Conservation (phyloP, 441 rosid genomes). For the Flueggea neowawraea region DNA sequence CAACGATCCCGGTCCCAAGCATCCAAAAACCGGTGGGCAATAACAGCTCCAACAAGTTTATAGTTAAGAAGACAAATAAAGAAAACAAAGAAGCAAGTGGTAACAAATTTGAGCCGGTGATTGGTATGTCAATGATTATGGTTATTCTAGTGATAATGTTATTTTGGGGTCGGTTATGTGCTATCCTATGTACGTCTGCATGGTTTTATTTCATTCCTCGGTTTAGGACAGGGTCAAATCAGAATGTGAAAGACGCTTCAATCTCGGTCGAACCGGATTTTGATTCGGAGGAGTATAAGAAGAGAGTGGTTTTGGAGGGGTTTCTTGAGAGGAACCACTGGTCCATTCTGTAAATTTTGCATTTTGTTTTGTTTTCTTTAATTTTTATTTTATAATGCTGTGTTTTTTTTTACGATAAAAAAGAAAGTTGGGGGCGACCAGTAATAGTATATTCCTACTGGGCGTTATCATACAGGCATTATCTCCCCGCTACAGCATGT, state of each 20-base stretch:
- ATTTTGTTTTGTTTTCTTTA: no score
- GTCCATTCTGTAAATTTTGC: not conserved
- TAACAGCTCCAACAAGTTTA: no score
- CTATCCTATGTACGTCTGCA: slow-evolving; percentile 68
- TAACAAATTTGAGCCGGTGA: slow-evolving; percentile 26
- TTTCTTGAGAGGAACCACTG: slow-evolving; percentile 49
- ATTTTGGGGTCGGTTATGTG: slow-evolving; percentile 69
- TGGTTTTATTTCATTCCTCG: slow-evolving; percentile 62
- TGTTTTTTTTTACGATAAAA: no score
- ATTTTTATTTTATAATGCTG: no score
- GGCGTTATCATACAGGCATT: no score
- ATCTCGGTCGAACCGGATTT: slow-evolving; percentile 21
- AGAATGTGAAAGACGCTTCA: not conserved
- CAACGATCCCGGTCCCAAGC: no score
- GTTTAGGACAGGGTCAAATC: slow-evolving; percentile 12
- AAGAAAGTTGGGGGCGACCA: no score
- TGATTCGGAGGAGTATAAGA: slow-evolving; percentile 47
- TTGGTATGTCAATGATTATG: slow-evolving; percentile 52
- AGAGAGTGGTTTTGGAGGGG: slow-evolving; percentile 68
- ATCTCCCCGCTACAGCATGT: no score
- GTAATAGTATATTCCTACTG: no score
- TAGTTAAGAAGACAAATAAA: no score
- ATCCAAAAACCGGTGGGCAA: no score
- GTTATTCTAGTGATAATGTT: slow-evolving; percentile 55
- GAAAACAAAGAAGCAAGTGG: not conserved